Base-by-base conservation (phyloP, 345 rosid species). In the Euphorbia tirucalli region DNA sequence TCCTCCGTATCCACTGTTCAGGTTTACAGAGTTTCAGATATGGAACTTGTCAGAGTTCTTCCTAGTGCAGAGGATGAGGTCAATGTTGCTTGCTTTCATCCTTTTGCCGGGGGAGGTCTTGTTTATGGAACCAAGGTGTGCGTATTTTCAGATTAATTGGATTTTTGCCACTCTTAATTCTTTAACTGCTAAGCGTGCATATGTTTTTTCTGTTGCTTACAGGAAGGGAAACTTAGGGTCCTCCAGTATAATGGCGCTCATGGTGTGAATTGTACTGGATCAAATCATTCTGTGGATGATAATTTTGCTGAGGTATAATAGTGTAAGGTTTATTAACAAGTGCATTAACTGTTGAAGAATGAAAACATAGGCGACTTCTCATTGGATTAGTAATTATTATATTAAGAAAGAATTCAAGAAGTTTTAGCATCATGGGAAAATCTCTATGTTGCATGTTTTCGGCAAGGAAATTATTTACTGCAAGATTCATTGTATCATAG, bases 51-150 rank as follows among this genome's bases (percentile, higher is more conserved):
- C 61, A 86, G 88, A 85, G 93, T 90, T 71, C 93, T 90, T 71
- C 93, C 96, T 24, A 92, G 93, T 66, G 88, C 87, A 41, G 97
- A 92, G 73, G 97, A 91, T 82, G 97, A 91, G 87, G 95, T 91
- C 65, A 89, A 89, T 76, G 93, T 91, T 44, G 97, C 95, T 52
- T 89, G 96, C 79, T 92, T 88, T 77, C 97, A 92, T 82, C 97
- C 96, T 73, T 83, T 87, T 57, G 87, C 87, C 13, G 96, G 97
- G 49, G 90, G 92, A 35, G 96, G 97, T 57, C 91, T 92, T 83
- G 90, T 90, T n/a, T 90, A 92, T 79, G 97, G 96, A 64, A 90
- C 96, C 22, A 92, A 90, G 91, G 96, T 87, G 46, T 22, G 63
- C 64, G 35, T 61, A n/a, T 62, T 57, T 32, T 2, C 32, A 0